Conservation (phyloP, 225 moss, liverwort and hornwort species). For the Bryoerythrophyllum caledonicum region DNA sequence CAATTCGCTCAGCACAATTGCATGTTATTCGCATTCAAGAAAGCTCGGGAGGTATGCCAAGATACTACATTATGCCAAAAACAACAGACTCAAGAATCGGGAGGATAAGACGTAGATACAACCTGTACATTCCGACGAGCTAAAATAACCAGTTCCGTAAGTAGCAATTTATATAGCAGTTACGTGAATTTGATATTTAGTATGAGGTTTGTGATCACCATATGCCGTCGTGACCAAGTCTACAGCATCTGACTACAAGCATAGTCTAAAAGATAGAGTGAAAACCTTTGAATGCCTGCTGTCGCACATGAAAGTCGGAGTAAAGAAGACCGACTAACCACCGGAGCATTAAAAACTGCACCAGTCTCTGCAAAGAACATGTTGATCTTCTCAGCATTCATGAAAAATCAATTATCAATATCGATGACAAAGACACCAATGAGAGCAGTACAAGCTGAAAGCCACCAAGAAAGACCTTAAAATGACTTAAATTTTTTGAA, state of each 20-base stretch:
- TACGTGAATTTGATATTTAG: not conserved
- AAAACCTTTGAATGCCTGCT: constrained; percentile 50
- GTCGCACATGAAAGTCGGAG: constrained; percentile 56
- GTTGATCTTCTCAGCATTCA: constrained; percentile 23
- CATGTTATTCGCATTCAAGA: constrained; percentile 1
- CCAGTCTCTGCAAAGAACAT: constrained; percentile 41
- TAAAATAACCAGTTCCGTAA: not conserved
- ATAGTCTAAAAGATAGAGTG: constrained; percentile 12
- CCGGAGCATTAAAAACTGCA: constrained; percentile 43
- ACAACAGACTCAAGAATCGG: not conserved
- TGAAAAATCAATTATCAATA: not conserved
- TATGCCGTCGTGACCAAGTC: constrained; percentile 12
- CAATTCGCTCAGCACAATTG: constrained; percentile 2
- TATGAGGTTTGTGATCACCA: constrained; percentile 14
- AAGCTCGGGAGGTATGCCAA: not conserved
- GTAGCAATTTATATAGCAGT: not conserved
- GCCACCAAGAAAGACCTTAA: not conserved
- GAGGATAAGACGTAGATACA: not conserved
- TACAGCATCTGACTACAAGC: constrained; percentile 7
- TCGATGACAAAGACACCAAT: not conserved
- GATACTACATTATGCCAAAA: not conserved
- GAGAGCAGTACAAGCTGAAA: constrained; percentile 11
- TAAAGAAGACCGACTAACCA: constrained; percentile 55
- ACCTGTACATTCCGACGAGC: constrained; percentile 5
- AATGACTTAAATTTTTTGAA: not conserved